Conservation (phyloP, 495 filamentous ascomycete species). For the Hyaloscypha hepaticicola region DNA sequence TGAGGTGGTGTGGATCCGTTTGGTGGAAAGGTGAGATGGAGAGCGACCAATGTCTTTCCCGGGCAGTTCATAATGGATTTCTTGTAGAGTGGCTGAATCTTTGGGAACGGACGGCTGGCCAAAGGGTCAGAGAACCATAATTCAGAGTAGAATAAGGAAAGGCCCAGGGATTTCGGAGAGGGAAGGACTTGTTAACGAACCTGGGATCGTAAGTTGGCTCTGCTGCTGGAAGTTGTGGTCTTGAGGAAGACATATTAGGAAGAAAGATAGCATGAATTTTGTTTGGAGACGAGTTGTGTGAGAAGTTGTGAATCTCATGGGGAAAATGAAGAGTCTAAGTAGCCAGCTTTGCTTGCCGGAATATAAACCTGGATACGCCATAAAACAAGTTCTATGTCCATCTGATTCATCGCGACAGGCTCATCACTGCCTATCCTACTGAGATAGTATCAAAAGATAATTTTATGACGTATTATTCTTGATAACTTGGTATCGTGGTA, state of each 20-base stretch:
- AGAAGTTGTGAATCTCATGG: too few species aligned
- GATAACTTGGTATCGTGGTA: not conserved
- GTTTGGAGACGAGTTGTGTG: too few species aligned
- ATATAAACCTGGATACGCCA: too few species aligned
- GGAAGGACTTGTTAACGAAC: not conserved
- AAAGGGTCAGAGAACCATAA: not conserved
- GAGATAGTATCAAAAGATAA: too few species aligned
- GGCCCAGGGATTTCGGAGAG: too few species aligned
- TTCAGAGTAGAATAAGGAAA: constrained; percentile 1
- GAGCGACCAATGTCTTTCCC: constrained; percentile 3
- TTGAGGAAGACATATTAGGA: constrained; percentile 5
- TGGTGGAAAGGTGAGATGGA: constrained; percentile 24
- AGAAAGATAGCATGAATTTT: not conserved
- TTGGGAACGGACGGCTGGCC: constrained; percentile 17
- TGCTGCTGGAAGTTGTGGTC: constrained; percentile 13
- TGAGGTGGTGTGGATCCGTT: constrained; percentile 25
- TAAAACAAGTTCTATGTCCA: not conserved
- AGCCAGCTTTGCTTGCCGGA: too few species aligned
- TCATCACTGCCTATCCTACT: too few species aligned
- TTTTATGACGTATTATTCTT: too few species aligned
- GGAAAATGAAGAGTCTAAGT: too few species aligned
- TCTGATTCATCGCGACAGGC: not conserved
- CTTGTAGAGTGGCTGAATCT: constrained; percentile 10
- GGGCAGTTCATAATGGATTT: constrained; percentile 11
- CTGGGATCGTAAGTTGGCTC: constrained; percentile 18